These are phyloP conservation scores for Cymbopogon flexuosus DNA, from an alignment of 202 grass and related monocot species.

Conservation along the genomic window DNA sequence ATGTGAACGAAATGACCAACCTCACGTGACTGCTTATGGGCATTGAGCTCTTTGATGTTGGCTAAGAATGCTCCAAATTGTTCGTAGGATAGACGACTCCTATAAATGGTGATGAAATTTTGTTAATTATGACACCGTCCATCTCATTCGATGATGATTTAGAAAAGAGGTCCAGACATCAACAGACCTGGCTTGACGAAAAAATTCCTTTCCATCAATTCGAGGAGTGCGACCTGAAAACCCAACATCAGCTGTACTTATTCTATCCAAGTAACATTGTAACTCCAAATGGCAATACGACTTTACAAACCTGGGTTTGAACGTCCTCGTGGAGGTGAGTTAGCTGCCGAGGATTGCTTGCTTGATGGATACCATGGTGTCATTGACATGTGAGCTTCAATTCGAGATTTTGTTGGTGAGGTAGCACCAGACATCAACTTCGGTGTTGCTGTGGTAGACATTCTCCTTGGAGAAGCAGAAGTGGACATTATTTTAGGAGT, in stretches of 20 bases:
- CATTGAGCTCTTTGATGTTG: constrained; percentile 97
- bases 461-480: constrained; percentile 58
- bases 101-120: constrained; percentile 30
- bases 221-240: constrained; percentile 81
- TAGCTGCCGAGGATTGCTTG: constrained; percentile 79
- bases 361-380: constrained; percentile 94
- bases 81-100: constrained; percentile 89
- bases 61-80: constrained; percentile 96
- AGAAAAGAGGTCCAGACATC: neutral
- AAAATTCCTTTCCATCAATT: constrained; percentile 96
- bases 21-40: constrained; percentile 86
- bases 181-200: constrained; percentile 83
- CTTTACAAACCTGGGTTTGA: constrained; percentile 58
- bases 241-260: constrained; percentile 14
- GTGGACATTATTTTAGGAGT: constrained; percentile 54
- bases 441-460: constrained; percentile 64
- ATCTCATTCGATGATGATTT: neutral
- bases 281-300: neutral
- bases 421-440: constrained; percentile 53
- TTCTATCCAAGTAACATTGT: neutral
- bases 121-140: neutral
- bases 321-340: constrained; percentile 63
- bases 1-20: constrained; percentile 22
- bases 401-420: constrained; percentile 60
- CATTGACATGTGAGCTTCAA: constrained; percentile 63